Conservation (phyloP, 1,284 basidiomycete genomes). For the Sporisorium exsertum region DNA sequence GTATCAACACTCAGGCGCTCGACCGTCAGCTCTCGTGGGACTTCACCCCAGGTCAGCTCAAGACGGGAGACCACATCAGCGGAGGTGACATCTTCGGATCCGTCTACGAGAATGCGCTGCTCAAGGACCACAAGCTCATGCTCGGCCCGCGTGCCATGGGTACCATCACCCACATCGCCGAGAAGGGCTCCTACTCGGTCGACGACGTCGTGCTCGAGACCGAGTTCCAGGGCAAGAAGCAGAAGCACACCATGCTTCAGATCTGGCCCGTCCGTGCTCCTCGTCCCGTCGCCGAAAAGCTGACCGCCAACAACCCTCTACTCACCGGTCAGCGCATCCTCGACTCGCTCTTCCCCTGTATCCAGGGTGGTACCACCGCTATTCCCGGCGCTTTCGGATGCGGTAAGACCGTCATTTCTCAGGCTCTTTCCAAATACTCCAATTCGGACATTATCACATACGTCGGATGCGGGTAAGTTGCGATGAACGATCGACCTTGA, state of each 20-base stretch:
- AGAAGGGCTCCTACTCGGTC: slow-evolving; percentile 93
- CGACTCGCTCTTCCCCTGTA: slow-evolving; percentile 97
- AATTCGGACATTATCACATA: slow-evolving; percentile 99
- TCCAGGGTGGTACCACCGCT: slow-evolving; percentile 98
- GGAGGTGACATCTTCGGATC: slow-evolving; percentile 96
- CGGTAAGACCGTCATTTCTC: slow-evolving; percentile 70
- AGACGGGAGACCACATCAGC: slow-evolving; percentile 88
- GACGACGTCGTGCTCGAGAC: slow-evolving; percentile 95
- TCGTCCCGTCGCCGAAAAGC: slow-evolving; percentile 92
- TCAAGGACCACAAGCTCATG: slow-evolving; percentile 98
- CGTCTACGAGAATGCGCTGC: slow-evolving; percentile 96
- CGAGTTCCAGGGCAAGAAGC: slow-evolving; percentile 95
- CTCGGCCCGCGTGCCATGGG: slow-evolving; percentile 91
- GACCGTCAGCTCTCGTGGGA: slow-evolving; percentile 93
- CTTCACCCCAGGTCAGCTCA: slow-evolving; percentile 85
- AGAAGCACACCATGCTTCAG: slow-evolving; percentile 95
- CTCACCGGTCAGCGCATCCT: slow-evolving; percentile 97
- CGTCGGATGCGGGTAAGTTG: slow-evolving; percentile 81
- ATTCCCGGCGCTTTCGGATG: slow-evolving; percentile 99
- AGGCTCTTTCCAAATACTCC: slow-evolving; percentile 95
- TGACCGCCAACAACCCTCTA: slow-evolving; percentile 90
- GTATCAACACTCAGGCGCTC: slow-evolving; percentile 96
- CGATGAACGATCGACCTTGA: not conserved
- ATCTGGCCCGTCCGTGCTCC: slow-evolving; percentile 99
- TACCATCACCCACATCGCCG: slow-evolving; percentile 91